Percentiles rank a stretch among this genome's conserved stretches.
phyloP scores from a whole-genome alignment of 1,284 basidiomycete species.

The Mrakiaceae sp. region DNA sequence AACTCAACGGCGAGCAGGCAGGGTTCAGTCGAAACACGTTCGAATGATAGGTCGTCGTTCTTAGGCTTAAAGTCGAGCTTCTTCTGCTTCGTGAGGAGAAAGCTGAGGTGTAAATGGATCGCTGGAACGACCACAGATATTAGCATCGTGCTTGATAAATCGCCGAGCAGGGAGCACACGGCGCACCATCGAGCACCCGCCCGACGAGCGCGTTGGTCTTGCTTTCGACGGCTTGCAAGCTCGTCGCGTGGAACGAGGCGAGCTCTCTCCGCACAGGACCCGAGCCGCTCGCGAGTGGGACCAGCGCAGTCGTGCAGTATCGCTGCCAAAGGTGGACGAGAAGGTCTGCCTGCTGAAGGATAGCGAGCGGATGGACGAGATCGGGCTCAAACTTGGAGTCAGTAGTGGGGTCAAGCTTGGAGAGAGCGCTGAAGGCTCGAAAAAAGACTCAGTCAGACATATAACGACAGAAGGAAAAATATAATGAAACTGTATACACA shows the following conservation, averaged over 20 bases:
- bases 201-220: constrained; percentile 75
- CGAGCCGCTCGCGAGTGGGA: constrained; percentile 75
- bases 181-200: constrained; percentile 67
- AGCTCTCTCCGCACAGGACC: constrained; percentile 87
- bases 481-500: constrained; percentile 35
- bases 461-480: background rate
- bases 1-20: constrained; percentile 79
- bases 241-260: constrained; percentile 84
- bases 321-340: constrained; percentile 95
- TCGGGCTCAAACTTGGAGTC: constrained; percentile 58
- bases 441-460: constrained; percentile 1
- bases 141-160: too few species aligned
- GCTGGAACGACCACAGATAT: background rate
- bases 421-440: constrained; percentile 46
- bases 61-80: constrained; percentile 92
- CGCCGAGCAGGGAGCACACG: background rate
- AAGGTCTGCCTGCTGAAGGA: constrained; percentile 69
- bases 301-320: constrained; percentile 80
- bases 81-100: constrained; percentile 76
- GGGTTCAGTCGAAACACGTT: constrained; percentile 88
- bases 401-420: constrained; percentile 51
- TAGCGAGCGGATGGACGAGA: constrained; percentile 43
- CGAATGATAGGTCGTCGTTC: constrained; percentile 89
- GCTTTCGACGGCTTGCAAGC: constrained; percentile 74
- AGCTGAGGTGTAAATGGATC: constrained; percentile 28